Base-by-base conservation (phyloP, 2,329 filamentous ascomycete genomes). In the Alternaria solani region DNA sequence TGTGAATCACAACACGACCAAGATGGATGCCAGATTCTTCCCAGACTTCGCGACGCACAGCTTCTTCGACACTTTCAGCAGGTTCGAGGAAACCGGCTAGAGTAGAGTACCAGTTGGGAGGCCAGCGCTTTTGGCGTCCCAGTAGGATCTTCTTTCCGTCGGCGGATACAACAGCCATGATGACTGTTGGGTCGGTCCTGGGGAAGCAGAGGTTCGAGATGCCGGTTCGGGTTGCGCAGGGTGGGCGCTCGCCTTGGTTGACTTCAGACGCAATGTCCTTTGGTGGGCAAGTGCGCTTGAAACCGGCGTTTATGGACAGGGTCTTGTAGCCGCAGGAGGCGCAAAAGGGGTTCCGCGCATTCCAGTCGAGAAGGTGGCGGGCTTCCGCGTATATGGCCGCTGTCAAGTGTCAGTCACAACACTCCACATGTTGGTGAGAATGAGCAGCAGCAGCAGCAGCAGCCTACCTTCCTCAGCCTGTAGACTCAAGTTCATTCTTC, bases 171-270 rank as follows among this genome's bases (percentile, higher is more conserved):
- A 97, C 90, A 0, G 94, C 94, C 81, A 96, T 94, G 80, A 99
- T 99, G 77, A 98, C 93, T 28, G 93, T 96, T 1, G 94, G 93
- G 71, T 97, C 94, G 2, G 94, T 97, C 51, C 94, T 88, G 3
- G 94, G 94, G 83, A 97, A 98, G 73, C 86, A 90, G 54, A 97
- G 85, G 80, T 99, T 99, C 32, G 93, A 96, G 46, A 99, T 82
- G 26, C 92, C 93, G 39, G 88, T 90, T 55, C 95, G 88, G 0
- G 94, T 96, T 7, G 87, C 89, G 79, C 95, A 99, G 18, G 90
- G 85, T 1, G 85, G 85, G 8, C 93, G 88, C 42, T 86, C 81
- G 51, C 63, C 63, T 75, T 79, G 57, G 73, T 75, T 55, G 42
- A 78, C 72, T 18, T 81, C 81, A 23, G 83, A 83, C 43, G 82